phyloP scores from a whole-genome alignment of 1,139 yeast genomes.

The Pichia terricola region DNA sequence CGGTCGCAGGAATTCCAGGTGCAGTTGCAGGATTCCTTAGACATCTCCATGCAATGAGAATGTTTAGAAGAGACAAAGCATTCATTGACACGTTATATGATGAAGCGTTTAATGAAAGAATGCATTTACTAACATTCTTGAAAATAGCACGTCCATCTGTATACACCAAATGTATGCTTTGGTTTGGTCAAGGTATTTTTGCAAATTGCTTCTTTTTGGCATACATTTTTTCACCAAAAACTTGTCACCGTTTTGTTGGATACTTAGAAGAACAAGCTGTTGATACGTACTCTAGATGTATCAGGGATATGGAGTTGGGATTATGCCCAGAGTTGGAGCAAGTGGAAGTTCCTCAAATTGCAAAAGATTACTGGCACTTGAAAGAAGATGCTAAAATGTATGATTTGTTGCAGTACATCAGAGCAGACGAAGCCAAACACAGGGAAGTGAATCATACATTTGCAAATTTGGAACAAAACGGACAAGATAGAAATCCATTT shows the following conservation, averaged over 20 bases:
- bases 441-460: slow-evolving; percentile 71
- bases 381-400: slow-evolving; percentile 42
- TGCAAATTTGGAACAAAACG: slow-evolving; percentile 48
- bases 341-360: slow-evolving; percentile 44
- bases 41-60: slow-evolving; percentile 52
- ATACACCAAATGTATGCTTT: slow-evolving; percentile 47
- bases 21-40: slow-evolving; percentile 65
- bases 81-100: slow-evolving; percentile 70
- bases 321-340: slow-evolving; percentile 40
- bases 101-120: slow-evolving; percentile 73
- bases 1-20: slow-evolving; percentile 75
- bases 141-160: slow-evolving; percentile 56
- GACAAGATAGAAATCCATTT: slow-evolving; percentile 57
- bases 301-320: slow-evolving; percentile 44
- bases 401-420: slow-evolving; percentile 49
- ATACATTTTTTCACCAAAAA: slow-evolving; percentile 50
- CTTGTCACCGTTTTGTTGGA: slow-evolving; percentile 72
- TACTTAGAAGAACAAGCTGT: slow-evolving; percentile 77
- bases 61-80: slow-evolving; percentile 58
- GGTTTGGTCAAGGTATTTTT: slow-evolving; percentile 65
- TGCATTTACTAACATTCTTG: slow-evolving; percentile 65
- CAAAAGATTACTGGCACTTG: slow-evolving; percentile 55
- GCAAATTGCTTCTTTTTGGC: slow-evolving; percentile 55
- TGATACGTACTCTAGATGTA: slow-evolving; percentile 55
- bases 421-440: slow-evolving; percentile 66